Base-by-base conservation (phyloP, 2,329 filamentous ascomycete genomes). In the Phaeosphaeriaceae sp. region DNA sequence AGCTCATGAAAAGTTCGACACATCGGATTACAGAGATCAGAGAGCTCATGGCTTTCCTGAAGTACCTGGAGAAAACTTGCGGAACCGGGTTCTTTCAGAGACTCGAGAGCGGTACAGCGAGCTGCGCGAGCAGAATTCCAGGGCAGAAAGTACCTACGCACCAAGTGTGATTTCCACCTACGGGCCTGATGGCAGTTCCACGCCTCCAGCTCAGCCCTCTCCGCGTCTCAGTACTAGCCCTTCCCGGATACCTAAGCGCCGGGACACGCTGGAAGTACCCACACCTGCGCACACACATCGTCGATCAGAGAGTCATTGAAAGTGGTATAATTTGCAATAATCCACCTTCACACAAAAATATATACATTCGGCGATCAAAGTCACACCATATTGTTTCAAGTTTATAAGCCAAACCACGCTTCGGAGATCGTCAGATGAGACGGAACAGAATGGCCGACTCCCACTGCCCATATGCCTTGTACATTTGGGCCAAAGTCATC, bases 11-110 rank as follows among this genome's bases (percentile, higher is more conserved):
- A 67, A 65, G 27, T 57, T 71, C 2, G 81, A 86, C 53, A 79
- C 83, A 27, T 80, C 79, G 0, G 79, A 79, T 1, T 86, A 86
- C 63, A 79, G 79, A 48, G 73, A 72, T 3, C 80, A 82, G 19
- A 76, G 75, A 45, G 81, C 83, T 3, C 69, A 73, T n/a, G 76
- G 79, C n/a, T 89, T 82, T 48, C 86, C 86, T 0, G 80, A 83
- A 53, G 77, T 86, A 0, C 86, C 86, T 0, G 86, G 85, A 1
- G 86, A 88, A 61, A 65, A 60, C 1, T 58, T 73, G 2, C 79
- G 83, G 27, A 86, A 86, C 48, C 67, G 63, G 0, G 63, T 69
- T 0, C 66, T 86, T 1, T 51, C 59, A 19, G 62, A 74, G 3
- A 80, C 82, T 24, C 77, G 74, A 47, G 72, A 78, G 27, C 65